phyloP scores from a whole-genome alignment of 2,329 filamentous ascomycete species.

The Aspergillus sp. region DNA sequence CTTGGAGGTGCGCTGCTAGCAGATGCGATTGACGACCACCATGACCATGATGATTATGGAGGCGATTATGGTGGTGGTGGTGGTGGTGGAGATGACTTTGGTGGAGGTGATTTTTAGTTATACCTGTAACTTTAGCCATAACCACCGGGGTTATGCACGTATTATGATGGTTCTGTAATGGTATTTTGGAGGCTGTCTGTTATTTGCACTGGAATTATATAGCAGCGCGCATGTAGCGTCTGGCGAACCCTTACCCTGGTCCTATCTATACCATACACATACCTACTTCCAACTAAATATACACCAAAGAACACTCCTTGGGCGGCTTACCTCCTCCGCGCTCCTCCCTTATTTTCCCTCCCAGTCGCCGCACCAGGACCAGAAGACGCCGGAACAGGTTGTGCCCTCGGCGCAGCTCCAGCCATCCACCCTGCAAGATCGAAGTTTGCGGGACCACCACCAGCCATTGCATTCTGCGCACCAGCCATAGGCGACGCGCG shows the following conservation, averaged over 20 bases:
- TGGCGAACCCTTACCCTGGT: background rate
- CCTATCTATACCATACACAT: background rate
- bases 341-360: conserved; percentile 17
- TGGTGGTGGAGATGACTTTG: conserved; percentile 14
- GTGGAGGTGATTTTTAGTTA: conserved; percentile 7
- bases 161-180: background rate
- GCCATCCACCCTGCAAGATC: conserved; percentile 70
- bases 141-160: background rate
- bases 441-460: conserved; percentile 60
- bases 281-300: background rate
- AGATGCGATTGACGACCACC: conserved; percentile 60
- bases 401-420: conserved; percentile 44
- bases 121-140: background rate
- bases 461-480: conserved; percentile 60
- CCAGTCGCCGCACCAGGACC: conserved; percentile 28
- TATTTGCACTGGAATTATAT: background rate
- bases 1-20: conserved; percentile 73
- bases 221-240: background rate
- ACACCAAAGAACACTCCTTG: background rate
- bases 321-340: background rate
- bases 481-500: conserved; percentile 69
- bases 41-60: conserved; percentile 30
- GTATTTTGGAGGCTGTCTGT: background rate
- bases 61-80: conserved; percentile 22
- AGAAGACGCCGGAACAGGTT: conserved; percentile 15